Evolutionary conservation across 2,329 filamentous ascomycete genomes (phyloP).

Genomic region (Seiridium unicorne): DNA sequence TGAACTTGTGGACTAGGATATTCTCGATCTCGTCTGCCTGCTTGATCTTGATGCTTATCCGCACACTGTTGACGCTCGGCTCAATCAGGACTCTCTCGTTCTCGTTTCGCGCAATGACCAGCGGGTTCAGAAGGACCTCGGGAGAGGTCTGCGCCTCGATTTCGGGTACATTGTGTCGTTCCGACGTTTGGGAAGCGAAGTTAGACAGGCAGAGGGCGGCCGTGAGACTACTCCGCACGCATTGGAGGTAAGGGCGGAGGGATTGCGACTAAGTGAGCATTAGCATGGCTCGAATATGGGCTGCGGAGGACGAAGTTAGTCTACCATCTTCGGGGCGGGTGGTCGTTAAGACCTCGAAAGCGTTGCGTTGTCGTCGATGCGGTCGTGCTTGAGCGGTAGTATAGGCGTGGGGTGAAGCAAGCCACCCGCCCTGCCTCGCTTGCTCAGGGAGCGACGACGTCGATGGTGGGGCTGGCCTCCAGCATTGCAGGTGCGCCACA

Average conservation of each 20-base stretch:
- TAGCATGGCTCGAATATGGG: slow-evolving; percentile 13
- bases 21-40: slow-evolving; percentile 99
- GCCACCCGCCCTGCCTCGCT: background rate
- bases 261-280: slow-evolving; percentile 76
- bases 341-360: slow-evolving; percentile 19
- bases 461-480: background rate
- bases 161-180: slow-evolving; percentile 97
- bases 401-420: slow-evolving; percentile 4
- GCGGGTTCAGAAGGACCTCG: slow-evolving; percentile 87
- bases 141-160: slow-evolving; percentile 91
- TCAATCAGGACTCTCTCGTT: slow-evolving; percentile 96
- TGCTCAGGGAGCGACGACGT: background rate
- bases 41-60: slow-evolving; percentile 98
- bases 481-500: background rate
- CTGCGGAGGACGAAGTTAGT: background rate
- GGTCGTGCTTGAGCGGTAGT: background rate
- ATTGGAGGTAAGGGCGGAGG: slow-evolving; percentile 92
- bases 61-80: slow-evolving; percentile 93
- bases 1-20: slow-evolving; percentile 98
- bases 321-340: background rate
- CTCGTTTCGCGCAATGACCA: slow-evolving; percentile 91
- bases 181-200: slow-evolving; percentile 95
- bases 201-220: slow-evolving; percentile 92
- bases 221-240: slow-evolving; percentile 90
- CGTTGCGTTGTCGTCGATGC: background rate